Base-by-base conservation (phyloP, 352 stramenopile species). In the Globisporangium cylindrosporum region DNA sequence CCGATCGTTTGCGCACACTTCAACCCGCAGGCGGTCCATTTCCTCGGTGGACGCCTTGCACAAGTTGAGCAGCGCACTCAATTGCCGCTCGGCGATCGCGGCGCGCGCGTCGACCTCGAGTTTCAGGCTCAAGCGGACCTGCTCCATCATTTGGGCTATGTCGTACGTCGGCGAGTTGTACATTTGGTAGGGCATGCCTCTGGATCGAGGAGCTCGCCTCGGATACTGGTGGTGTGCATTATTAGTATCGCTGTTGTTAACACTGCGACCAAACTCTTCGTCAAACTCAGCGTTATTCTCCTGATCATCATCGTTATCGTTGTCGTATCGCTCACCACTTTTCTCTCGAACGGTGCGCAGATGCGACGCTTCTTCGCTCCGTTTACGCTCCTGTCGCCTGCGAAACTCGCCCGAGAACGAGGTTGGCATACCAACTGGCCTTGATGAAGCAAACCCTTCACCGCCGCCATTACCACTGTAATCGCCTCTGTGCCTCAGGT, bases 91-190 rank as follows among this genome's bases (percentile, higher is more conserved):
- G 0, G 83, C 83, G 60, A 93, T 90, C 20, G 81, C 86, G 5
- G 84, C 86, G 8, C 84, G 82, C 24, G 84, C 85, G 60, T 93
- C 87, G 36, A 95, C 82, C 74, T 95, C 87, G 48, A 93, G 73
- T 55, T 95, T 93, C 58, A 95, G 74, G 65, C 87, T 95, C 24
- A 92, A 68, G 5, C 85, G 83, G 20, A 95, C 77, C 67, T 92
- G 85, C 69, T 95, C 87, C 82, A 93, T 95, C 85, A 95, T 91
- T 57, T 91, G 82, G 22, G 85, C 80, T 38, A 93, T 72, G 68
- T 95, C 81, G 72, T 93, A 93, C 29, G 80, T 86, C 56, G 80
- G 84, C n/a, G 81, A 91, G 24, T 66, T 71, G 59, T 86, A 92
- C 78, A 88, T 82, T 20, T 89, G 79, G 58, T 74, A 73, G 53